Base-by-base conservation (phyloP, 768 basidiomycete species). In the Leccinum broughii region DNA sequence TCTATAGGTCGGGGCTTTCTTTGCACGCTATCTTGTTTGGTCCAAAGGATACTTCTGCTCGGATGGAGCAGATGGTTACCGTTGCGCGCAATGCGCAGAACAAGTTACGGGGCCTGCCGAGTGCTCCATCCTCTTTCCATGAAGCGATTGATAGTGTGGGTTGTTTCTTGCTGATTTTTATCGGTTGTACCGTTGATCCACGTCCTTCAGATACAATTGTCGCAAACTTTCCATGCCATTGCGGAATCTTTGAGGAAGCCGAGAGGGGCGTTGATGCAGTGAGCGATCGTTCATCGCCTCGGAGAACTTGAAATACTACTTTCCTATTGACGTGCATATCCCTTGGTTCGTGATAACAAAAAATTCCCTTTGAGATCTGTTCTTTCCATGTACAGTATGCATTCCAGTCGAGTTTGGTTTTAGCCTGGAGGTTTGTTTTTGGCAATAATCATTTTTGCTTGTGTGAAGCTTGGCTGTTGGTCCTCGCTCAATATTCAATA, bases 1-100 rank as follows among this genome's bases (percentile, higher is more conserved):
- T 20, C 48, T 30, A 10, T 35, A 86, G 85, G 22, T 80, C 78
- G 72, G 77, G 82, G 17, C 73, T 87, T 4, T 84, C 85, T 2
- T 80, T 87, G 60, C 85, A 86, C n/a, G 72, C 84, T 0, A 81
- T 87, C 32, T 74, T 81, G 1, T 86, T 86, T 41, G 85, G 84
- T 7, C 72, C 75, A 2, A 24, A 24, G 17, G 6, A 0, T 32
- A 68, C 56, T 2, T 61, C 60, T 54, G 28, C 39, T 3, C 59
- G 68, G 13, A 72, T 87, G 54, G 66, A 75, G 15, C 68, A 72
- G 5, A 86, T 87, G 85, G 69, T 80, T 3, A 60, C 75, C 2
- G 73, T 84, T 8, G 86, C 86, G 1, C 65, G 66, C 15, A 78
- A 83, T 48, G 77, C 78, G 3, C 80, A 84, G 62, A 78, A 65